These are phyloP conservation scores for Pestalotiopsis sp. DNA, from an alignment of 2,329 filamentous ascomycete genomes.

Conservation along the genomic window DNA sequence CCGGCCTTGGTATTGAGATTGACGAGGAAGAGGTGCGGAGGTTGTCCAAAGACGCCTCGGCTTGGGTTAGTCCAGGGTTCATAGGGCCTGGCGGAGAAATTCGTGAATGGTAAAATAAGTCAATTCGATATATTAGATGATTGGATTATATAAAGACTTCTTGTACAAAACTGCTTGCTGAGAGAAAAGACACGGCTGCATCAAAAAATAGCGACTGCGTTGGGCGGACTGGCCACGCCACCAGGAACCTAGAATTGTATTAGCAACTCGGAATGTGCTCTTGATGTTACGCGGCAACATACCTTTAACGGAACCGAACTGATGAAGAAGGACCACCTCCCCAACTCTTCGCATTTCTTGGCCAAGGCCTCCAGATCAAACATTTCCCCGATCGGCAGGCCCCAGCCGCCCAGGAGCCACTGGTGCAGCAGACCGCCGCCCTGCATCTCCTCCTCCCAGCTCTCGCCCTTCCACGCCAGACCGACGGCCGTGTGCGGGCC, in stretches of 20 bases:
- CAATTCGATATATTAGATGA: not conserved
- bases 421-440: slow-evolving; percentile 32
- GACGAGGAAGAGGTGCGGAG: slow-evolving; percentile 70
- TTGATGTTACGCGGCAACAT: not conserved
- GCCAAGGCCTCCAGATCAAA: slow-evolving; percentile 47
- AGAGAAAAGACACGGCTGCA: not conserved
- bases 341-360: slow-evolving; percentile 32
- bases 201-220: slow-evolving; percentile 39
- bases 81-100: slow-evolving; percentile 68
- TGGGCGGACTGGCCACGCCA: slow-evolving; percentile 41
- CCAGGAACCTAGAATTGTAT: slow-evolving; percentile 30
- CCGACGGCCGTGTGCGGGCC: slow-evolving; percentile 28
- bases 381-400: slow-evolving; percentile 52
- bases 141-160: not conserved
- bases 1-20: slow-evolving; percentile 70
- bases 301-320: slow-evolving; percentile 39
- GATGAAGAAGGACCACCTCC: slow-evolving; percentile 44
- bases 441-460: slow-evolving; percentile 11
- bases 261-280: not conserved
- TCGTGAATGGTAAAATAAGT: slow-evolving; percentile 63
- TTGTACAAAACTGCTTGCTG: not conserved
- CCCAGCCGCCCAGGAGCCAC: slow-evolving; percentile 52
- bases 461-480: slow-evolving; percentile 7
- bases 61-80: slow-evolving; percentile 71
- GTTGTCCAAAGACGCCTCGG: slow-evolving; percentile 57